These are phyloP conservation scores for Coprinopsis sp. DNA, from an alignment of 768 basidiomycete species.

Conservation along the genomic window DNA sequence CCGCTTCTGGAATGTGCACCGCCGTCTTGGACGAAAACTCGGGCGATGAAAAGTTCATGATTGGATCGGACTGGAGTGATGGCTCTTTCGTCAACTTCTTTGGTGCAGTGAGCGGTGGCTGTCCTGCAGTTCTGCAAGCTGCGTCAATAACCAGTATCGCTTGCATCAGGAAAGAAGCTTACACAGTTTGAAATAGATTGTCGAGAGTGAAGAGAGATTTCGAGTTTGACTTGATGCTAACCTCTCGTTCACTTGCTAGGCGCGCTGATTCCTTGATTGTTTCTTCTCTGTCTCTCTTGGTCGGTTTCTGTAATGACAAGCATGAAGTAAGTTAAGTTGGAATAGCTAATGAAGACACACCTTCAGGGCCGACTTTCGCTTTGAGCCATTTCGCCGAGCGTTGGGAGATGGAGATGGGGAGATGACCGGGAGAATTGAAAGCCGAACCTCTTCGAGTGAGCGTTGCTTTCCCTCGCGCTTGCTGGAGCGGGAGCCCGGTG, in stretches of 20 bases:
- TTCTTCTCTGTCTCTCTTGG: slow-evolving; percentile 52
- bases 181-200: no score
- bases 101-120: no score
- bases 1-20: no score
- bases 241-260: slow-evolving; percentile 42
- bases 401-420: not conserved
- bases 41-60: not conserved
- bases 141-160: no score
- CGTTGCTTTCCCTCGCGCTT: slow-evolving; percentile 19
- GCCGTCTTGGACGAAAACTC: no score
- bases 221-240: slow-evolving; percentile 27
- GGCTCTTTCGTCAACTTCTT: not conserved
- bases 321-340: not conserved
- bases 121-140: no score
- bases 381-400: no score
- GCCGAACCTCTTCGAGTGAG: not conserved
- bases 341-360: not conserved
- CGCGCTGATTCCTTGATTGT: slow-evolving; percentile 44
- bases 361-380: slow-evolving; percentile 9
- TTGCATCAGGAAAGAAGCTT: no score
- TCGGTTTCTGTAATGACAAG: slow-evolving; percentile 38
- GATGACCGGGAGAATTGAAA: not conserved
- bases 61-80: not conserved
- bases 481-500: slow-evolving; percentile 19
- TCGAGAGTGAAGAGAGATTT: no score